Conservation (phyloP, 2,329 filamentous ascomycete species). For the Scopulariopsis brevicaulis region DNA sequence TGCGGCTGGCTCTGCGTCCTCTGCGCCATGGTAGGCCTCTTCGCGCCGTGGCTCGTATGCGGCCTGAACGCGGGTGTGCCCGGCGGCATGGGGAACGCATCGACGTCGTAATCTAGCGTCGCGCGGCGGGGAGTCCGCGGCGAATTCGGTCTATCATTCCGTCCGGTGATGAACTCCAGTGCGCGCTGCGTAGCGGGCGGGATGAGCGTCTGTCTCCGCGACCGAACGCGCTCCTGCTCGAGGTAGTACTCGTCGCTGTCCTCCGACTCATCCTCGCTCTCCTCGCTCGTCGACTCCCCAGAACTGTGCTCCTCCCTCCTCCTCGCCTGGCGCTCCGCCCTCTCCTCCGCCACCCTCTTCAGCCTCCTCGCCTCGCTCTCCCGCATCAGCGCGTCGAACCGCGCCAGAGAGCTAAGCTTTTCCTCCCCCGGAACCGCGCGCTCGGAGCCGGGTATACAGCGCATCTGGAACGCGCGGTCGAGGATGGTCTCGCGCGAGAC, state of each 20-base stretch:
- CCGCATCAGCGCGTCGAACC: constrained; percentile 55
- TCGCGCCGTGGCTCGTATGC: constrained; percentile 41
- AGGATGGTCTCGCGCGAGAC: constrained; percentile 51
- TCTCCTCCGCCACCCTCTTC: constrained; percentile 22
- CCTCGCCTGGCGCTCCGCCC: constrained; percentile 14
- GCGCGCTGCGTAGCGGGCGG: constrained; percentile 35
- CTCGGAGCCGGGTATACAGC: constrained; percentile 50
- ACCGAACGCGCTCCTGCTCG: constrained; percentile 9
- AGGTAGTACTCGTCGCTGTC: constrained; percentile 22
- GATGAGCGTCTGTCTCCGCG: constrained; percentile 21
- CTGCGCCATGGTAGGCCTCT: constrained; percentile 28
- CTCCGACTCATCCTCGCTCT: constrained; percentile 5
- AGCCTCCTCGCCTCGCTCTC: constrained; percentile 42
- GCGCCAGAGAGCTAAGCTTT: constrained; percentile 51
- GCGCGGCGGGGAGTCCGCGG: constrained; percentile 19
- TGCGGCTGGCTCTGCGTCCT: constrained; percentile 37
- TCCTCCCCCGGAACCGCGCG: constrained; percentile 43
- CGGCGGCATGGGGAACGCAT: constrained; percentile 9
- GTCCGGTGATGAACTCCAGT: constrained; percentile 36
- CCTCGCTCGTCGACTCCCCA: constrained; percentile 19
- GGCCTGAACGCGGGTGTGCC: constrained; percentile 26
- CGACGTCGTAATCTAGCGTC: constrained; percentile 7
- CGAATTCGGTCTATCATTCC: constrained; percentile 20
- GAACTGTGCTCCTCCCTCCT: background rate
- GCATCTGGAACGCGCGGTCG: constrained; percentile 54